These are phyloP conservation scores for Cryphonectria japonica DNA, from an alignment of 2,329 filamentous ascomycete genomes.

Conservation along the genomic window DNA sequence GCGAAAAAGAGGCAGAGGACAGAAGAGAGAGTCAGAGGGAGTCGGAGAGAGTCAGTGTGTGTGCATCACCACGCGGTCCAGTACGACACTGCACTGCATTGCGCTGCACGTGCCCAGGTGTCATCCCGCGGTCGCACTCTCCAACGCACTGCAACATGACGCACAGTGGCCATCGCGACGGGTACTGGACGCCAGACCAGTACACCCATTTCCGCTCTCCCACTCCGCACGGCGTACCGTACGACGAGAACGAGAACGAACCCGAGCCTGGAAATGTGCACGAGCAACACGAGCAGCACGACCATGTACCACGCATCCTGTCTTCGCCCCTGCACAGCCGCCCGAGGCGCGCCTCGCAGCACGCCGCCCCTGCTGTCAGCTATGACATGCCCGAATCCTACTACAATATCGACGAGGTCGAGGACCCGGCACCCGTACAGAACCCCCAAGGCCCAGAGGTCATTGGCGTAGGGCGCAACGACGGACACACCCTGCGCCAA, in stretches of 20 bases:
- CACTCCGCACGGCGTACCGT: background rate
- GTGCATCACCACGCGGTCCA: background rate
- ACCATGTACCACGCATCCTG: background rate
- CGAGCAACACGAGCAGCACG: background rate
- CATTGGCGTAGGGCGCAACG: background rate
- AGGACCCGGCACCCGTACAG: conserved; percentile 26
- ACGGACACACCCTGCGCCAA: background rate
- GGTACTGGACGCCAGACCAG: conserved; percentile 18
- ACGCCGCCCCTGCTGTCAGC: conserved; percentile 9
- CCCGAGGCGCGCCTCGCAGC: background rate
- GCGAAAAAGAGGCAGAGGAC: background rate
- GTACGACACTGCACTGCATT: background rate
- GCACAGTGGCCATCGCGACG: conserved; percentile 12
- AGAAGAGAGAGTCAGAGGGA: background rate
- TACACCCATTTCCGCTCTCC: conserved; percentile 4
- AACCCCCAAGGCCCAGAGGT: conserved; percentile 37
- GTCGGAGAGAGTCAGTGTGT: too few species aligned
- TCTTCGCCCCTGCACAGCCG: background rate
- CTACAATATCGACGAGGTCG: conserved; percentile 33
- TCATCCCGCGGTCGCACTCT: background rate
- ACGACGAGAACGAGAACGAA: background rate
- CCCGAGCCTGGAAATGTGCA: background rate
- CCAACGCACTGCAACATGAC: conserved; percentile 15
- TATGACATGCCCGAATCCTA: conserved; percentile 36
- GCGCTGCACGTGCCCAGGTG: background rate